Base-by-base conservation (phyloP, 78 protist genomes). In the Bigelowiella natans region DNA sequence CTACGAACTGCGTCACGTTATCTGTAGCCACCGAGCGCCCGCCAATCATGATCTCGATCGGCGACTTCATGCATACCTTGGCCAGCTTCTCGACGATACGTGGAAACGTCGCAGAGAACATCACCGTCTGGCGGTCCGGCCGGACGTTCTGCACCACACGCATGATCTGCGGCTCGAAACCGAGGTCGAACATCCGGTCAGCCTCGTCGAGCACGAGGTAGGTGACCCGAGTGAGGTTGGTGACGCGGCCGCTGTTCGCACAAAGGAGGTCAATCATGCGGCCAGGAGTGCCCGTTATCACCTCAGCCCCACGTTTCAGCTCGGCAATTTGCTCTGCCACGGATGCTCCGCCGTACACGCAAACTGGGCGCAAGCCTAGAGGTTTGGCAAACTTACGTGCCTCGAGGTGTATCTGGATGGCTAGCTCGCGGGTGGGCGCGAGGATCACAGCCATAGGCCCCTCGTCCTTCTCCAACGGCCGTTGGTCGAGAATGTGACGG, bases 101-200 rank as follows among this genome's bases (percentile, higher is more conserved):
- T 1, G 99, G 98, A 37, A 98, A 96, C 1, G 99, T 98, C 3
- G 99, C 99, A 0, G 97, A 94, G 87, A 96, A 97, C 93, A 98
- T 36, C 31, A 96, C 97, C 29, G 95, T 94, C 91, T 98, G 99
- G 29, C 97, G 82, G 84, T 95, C 95, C 2, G 98, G 98, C 31
- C 97, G 94, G 37, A 94, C 88, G 92, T 93, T 94, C 2, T 92
- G 94, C 39, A 97, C 31, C 38, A 97, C 38, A 2, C 95, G 90
- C 88, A 31, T 92, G 30, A 97, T 94, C 90, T 97, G 99, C 30
- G 98, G 98, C 84, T 92, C 96, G 87, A 95, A 95, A 37, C 98
- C 99, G 93, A 97, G 87, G 91, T 99, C 99, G 89, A 99, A 96
- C 99, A 99, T 97, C 37, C 99, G 94, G 90, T 99, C 99, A 7